Percentiles rank a stretch among this genome's conserved stretches.
Conservation (phyloP, 306 rosid species). For the Prunus persica region Prunus_persica_NCBIv2 NC_034009.1:35980501-35981000, state of each 20-base stretch:
- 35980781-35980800: constrained; percentile 85
- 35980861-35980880: constrained; percentile 21
- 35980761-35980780: constrained; percentile 69
- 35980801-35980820: constrained; percentile 82
- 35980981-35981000: constrained; percentile 37
- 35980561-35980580: background rate
- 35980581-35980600: background rate
- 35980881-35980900: constrained; percentile 47
- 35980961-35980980: constrained; percentile 42
- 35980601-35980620: background rate
- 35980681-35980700: background rate
- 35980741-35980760: constrained; percentile 71
- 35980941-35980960: constrained; percentile 67
- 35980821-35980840: constrained; percentile 57
- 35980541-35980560: background rate
- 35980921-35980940: constrained; percentile 85
- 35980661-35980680: background rate
- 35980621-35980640: background rate
- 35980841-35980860: constrained; percentile 8
- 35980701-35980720: background rate
- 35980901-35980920: constrained; percentile 56
- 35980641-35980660: background rate
- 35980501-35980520: background rate
- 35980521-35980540: background rate
- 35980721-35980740: constrained; percentile 51